Evolutionary conservation across 441 rosid genomes (phyloP), one percentile per base, ranked within the genome.

Genomic region (Gossypium armourianum): DNA sequence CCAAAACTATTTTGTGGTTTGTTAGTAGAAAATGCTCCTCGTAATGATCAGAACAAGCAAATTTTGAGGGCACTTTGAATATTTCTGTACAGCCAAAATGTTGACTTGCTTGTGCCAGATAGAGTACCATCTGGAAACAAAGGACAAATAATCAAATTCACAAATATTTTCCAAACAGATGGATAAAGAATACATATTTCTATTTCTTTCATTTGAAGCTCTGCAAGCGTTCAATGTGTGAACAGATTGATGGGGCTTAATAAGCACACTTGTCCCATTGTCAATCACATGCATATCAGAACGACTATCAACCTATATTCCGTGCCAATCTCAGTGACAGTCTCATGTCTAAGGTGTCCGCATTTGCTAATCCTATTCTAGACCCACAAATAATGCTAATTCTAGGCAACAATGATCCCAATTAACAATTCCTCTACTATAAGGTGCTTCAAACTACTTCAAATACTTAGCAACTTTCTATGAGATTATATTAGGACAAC

Each of bases 41-140:
- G 68, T 90, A 94, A 79, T 86, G 83, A 80, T 94, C 99, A 70
- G 96, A 88, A 84, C 66, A 85, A 20, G 97, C 99, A 70, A 81
- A 92, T 79, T 94, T 92, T 63, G 99, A 89, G 20, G 99, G 99
- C 80, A 92, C 99, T 78, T 86, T 90, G 76, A 94, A 94, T 80
- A 92, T 85, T 78, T 90, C 97, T 43, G 97, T 83, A 75, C 95
- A 94, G 73, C 97, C 97, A 77, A 92, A 87, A 72, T 82, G 87
- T 68, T 86, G 87, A 80, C 96, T 92, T 77, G 96, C 90, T 85
- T 94, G 97, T 16, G 93, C 99, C 65, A 90, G 91, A 77, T 89
- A 85, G 71, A 94, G 96, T 56, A 85, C 77, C 97, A 87, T 92
- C 99, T 94, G 83, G 75, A 83, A 60, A 81, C 72, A 68, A 43